Base-by-base conservation (phyloP, 495 filamentous ascomycete species). In the Penicillium bialowiezense region DNA sequence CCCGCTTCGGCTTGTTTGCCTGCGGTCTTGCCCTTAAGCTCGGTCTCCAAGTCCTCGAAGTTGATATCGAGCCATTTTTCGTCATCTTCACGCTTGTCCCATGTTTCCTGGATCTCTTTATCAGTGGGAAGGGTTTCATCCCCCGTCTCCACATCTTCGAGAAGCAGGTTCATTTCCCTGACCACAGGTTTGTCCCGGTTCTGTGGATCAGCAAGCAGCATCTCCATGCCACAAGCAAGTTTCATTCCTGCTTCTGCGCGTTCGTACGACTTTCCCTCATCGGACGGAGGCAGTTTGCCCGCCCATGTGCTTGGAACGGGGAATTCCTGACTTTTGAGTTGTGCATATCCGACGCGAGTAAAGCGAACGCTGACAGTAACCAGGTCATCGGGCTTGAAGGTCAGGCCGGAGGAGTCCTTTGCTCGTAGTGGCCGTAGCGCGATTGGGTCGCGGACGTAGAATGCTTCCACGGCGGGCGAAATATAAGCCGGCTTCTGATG, bases 41-140 rank as follows among this genome's bases (percentile, higher is more conserved):
- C 89, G 34, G 76, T 70, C 56, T 97, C 92, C 48, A 98, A 88
- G 42, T 95, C 90, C 19, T 85, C 76, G 58, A 88, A 97, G 55
- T 90, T 84, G 44, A 98, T 91, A 60, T 97, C 86, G 50, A 98
- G 71, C 93, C 93, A 98, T n/a, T 76, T 75, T 51, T 97, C 95
- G 55, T 87, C 79, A 50, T 98, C 95, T 24, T 89, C 82, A 24
- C 60, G 65, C 17, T 69, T 64, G 6, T 75, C 75, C 93, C 93
- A 97, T 0, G 45, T 51, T 3, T 59, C 62, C 23, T 66, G 64
- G 14, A 97, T 88, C 36, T 95, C 90, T 12, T 76, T 69, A 59
- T 95, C 80, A 0, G 77, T 79, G 5, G 92, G 92, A 0, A 96
- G 71, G 5, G 57, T 51, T 20, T 79, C 74, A 38, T 82, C 79